phyloP scores from a whole-genome alignment of 2,329 filamentous ascomycete genomes.

The Colletotrichum sp. region DNA sequence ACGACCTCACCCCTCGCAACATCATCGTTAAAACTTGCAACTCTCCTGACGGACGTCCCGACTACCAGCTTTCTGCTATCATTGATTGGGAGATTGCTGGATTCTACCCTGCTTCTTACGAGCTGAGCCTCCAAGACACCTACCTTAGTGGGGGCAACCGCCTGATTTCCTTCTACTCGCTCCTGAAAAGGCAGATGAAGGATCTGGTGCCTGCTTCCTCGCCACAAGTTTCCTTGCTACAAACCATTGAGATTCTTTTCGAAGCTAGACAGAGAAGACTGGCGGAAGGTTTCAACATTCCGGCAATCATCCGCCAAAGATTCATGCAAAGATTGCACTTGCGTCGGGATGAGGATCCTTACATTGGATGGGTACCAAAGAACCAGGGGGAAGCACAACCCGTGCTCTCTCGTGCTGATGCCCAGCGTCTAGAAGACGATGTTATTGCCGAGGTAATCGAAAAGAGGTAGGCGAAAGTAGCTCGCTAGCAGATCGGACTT shows the following conservation, averaged over 20 bases:
- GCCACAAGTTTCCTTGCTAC: not conserved
- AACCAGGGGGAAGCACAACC: not conserved
- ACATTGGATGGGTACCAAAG: not conserved
- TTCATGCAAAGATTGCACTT: not conserved
- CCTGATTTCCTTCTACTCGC: not conserved
- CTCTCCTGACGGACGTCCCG: not conserved
- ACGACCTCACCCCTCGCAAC: not conserved
- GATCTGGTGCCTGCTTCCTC: not conserved
- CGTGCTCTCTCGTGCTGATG: not conserved
- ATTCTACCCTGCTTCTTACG: not conserved
- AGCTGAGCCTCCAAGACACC: not conserved
- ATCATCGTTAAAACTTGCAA: not conserved
- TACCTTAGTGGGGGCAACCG: not conserved
- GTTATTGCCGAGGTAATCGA: not conserved
- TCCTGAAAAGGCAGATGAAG: not conserved
- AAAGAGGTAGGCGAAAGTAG: not conserved
- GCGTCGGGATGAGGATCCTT: not conserved
- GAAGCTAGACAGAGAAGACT: not conserved
- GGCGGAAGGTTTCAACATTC: not conserved
- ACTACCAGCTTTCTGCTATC: not conserved
- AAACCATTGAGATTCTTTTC: not conserved
- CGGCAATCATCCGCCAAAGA: not conserved
- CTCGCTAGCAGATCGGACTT: not conserved
- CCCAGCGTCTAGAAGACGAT: not conserved
- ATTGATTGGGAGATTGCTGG: not conserved